Base-by-base conservation (phyloP, 176 grass and related monocot species). In the Typha latifolia region DNA sequence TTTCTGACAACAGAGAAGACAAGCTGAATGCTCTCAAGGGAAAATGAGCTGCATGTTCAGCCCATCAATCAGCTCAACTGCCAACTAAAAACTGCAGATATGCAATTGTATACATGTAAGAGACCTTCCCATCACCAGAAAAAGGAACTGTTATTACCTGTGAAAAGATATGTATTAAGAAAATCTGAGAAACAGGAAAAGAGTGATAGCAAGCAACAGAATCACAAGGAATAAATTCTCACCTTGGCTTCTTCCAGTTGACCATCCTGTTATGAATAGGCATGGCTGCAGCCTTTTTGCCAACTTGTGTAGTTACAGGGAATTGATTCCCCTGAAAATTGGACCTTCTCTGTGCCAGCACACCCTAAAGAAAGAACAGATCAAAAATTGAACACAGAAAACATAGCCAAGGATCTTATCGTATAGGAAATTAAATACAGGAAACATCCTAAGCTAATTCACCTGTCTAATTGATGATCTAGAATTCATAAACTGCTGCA, bases 381-480 rank as follows among this genome's bases (percentile, higher is more conserved):
- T 59, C 12, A 43, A 18, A 5, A 14, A 20, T 22, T 61, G 10
- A 22, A 67, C 23, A 48, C 32, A 27, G 16, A 12, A 57, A 76
- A 23, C 53, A 59, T 59, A 10, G 16, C 51, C 31, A 67, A 57
- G 27, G 3, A 49, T 34, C 15, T 85, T 68, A 77, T 24, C 78
- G 62, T 31, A 72, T 32, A 67, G 43, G 19, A 74, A 3, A 24
- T 24, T 71, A 48, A n/a, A 23, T 63, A 49, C 18, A 69, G 52
- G 31, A 12, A 57, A 14, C 21, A 66, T 72, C 53, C 2, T 55
- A 43, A 10, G 49, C 6, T 20, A 3, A 56, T 49, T 69, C 34
- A 81, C 94, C 65, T 99, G 89, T 99, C 89, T 87, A 19, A 99
- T 80, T 49, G 86, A 72, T 64, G 86, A 93, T 70, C 94, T 93